These are phyloP conservation scores for Phialophora chinensis DNA, from an alignment of 2,329 filamentous ascomycete genomes.

Conservation along the genomic window DNA sequence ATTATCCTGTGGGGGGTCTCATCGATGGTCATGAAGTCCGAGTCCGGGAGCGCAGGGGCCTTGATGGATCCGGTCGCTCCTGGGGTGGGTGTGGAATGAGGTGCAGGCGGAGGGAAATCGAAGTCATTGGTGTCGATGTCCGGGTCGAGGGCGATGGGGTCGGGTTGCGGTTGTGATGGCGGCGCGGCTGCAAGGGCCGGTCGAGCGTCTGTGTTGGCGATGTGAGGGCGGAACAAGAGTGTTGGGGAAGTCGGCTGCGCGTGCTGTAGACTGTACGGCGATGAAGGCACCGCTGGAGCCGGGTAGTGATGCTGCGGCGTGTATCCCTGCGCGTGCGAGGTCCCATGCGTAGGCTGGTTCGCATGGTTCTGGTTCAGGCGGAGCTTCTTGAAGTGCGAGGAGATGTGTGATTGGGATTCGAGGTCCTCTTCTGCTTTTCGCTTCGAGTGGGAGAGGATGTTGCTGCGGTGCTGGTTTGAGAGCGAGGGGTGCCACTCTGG, in stretches of 20 bases:
- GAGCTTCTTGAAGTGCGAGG: constrained; percentile 37
- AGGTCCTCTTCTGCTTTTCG: constrained; percentile 33
- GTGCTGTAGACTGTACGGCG: not conserved
- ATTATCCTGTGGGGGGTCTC: constrained; percentile 86
- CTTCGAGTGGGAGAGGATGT: constrained; percentile 26
- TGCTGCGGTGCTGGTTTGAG: constrained; percentile 28
- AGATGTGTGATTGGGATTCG: constrained; percentile 36
- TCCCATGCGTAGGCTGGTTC: constrained; percentile 11
- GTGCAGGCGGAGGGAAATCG: not conserved
- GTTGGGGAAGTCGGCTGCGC: constrained; percentile 9
- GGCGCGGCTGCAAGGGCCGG: constrained; percentile 13
- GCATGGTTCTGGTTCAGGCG: constrained; percentile 29
- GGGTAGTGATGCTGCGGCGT: not conserved
- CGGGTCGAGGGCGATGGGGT: not conserved
- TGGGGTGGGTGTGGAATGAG: constrained; percentile 9
- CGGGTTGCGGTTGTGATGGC: not conserved
- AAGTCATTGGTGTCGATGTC: constrained; percentile 8
- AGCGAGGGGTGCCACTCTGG: constrained; percentile 19
- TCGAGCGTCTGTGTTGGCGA: constrained; percentile 27
- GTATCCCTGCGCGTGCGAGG: not conserved
- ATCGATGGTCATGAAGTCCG: constrained; percentile 81
- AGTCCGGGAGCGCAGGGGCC: constrained; percentile 12
- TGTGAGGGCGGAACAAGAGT: constrained; percentile 21
- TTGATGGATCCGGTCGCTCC: constrained; percentile 1
- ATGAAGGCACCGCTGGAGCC: constrained; percentile 10